Evolutionary conservation across 257 asterid species (phyloP).

Genomic region (Leptodermis oblonga): DNA sequence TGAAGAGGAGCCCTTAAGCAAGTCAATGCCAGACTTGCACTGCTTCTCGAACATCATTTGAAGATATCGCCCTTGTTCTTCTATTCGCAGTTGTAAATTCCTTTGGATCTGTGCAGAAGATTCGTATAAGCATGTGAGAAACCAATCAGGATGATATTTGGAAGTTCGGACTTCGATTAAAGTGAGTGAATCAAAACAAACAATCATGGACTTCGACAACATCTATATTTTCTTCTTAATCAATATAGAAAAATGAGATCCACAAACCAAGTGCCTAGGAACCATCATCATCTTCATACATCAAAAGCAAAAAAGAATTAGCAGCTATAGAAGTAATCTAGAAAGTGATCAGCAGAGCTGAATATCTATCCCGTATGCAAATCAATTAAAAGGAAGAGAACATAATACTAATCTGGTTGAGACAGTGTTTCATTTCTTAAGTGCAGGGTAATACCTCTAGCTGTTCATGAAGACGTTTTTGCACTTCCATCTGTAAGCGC

Average conservation of each 20-base stretch:
- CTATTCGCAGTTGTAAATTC: slow-evolving; percentile 83
- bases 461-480: slow-evolving; percentile 91
- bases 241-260: background rate
- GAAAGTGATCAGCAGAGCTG: background rate
- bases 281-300: background rate
- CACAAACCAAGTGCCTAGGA: background rate
- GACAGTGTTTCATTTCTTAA: background rate
- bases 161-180: background rate
- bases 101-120: slow-evolving; percentile 77
- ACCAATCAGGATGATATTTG: background rate
- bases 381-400: background rate
- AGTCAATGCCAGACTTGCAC: slow-evolving; percentile 56
- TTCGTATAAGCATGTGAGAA: background rate
- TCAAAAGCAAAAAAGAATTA: background rate
- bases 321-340: background rate
- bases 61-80: slow-evolving; percentile 79
- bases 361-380: background rate
- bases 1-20: slow-evolving; percentile 48
- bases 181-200: background rate
- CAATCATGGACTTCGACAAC: background rate
- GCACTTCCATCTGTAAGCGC: slow-evolving; percentile 90
- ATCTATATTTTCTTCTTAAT: background rate
- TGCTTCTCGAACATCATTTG: slow-evolving; percentile 95
- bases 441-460: slow-evolving; percentile 62
- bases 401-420: background rate